These are phyloP conservation scores for Phytopythium helicoides DNA, from an alignment of 352 stramenopile species.

Conservation along the genomic window DNA sequence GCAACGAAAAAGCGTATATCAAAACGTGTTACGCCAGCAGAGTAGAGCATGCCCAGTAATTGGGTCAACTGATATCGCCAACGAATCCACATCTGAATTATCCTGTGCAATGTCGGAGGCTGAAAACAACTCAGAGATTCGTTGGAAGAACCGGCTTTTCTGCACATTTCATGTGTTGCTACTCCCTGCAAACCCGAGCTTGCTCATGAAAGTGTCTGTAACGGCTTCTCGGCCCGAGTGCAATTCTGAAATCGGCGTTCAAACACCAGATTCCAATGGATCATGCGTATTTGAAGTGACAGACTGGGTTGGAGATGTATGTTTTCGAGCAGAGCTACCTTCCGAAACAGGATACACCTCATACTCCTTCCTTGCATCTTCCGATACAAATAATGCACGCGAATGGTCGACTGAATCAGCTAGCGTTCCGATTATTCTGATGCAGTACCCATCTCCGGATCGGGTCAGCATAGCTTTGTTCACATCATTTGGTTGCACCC, in stretches of 20 bases:
- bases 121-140: neutral
- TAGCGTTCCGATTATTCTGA: conserved; percentile 16
- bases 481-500: neutral
- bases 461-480: conserved; percentile 5
- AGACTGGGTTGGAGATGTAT: conserved; percentile 50
- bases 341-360: conserved; percentile 17
- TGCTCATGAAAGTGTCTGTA: conserved; percentile 34
- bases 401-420: conserved; percentile 1
- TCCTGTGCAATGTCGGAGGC: neutral
- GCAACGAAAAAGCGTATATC: conserved; percentile 6
- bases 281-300: conserved; percentile 57
- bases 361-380: conserved; percentile 35
- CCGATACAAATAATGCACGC: neutral
- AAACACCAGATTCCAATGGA: conserved; percentile 35
- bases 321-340: conserved; percentile 22
- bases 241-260: conserved; percentile 25
- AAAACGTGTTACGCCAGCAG: conserved; percentile 11
- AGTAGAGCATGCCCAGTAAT: conserved; percentile 10
- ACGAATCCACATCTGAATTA: neutral
- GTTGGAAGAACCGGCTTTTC: conserved; percentile 31
- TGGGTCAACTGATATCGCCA: neutral
- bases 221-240: conserved; percentile 36
- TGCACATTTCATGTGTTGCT: conserved; percentile 36
- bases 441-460: conserved; percentile 12
- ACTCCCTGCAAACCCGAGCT: conserved; percentile 26